Evolutionary conservation across 805 yeast genomes (phyloP).

Genomic region (Myxozyma nipponensis): DNA sequence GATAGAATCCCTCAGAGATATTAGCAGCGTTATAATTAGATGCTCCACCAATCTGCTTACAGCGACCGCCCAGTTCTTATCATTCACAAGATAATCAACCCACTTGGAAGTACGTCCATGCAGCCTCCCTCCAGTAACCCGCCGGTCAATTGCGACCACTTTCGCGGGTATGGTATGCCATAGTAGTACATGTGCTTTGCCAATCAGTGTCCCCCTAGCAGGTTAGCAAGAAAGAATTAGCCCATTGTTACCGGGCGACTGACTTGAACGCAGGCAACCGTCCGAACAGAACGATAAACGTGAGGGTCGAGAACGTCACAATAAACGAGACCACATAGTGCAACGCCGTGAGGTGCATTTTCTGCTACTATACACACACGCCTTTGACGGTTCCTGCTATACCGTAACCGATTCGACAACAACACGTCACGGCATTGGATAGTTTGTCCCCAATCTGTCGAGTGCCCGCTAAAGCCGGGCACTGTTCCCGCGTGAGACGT

Average conservation of each 20-base stretch:
- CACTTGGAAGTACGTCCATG: background rate
- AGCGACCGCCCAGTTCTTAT: conserved; percentile 30
- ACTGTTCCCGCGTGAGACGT: too few relatives aligned
- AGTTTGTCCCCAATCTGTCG: too few relatives aligned
- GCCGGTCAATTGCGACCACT: conserved; percentile 18
- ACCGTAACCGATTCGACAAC: too few relatives aligned
- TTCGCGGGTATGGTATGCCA: conserved; percentile 23
- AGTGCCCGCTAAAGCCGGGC: too few relatives aligned
- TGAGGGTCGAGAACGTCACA: conserved; percentile 31
- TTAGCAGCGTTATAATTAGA: background rate
- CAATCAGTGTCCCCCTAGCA: conserved; percentile 29
- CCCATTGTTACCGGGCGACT: background rate
- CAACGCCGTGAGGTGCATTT: conserved; percentile 1
- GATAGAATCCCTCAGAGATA: conserved; percentile 16
- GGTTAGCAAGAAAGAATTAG: background rate
- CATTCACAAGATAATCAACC: conserved; percentile 24
- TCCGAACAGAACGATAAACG: conserved; percentile 37
- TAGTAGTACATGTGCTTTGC: conserved; percentile 27
- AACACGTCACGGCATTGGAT: too few relatives aligned
- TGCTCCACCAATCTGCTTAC: conserved; percentile 3
- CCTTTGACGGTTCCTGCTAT: too few relatives aligned
- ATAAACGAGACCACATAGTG: conserved; percentile 29
- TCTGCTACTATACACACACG: too few relatives aligned
- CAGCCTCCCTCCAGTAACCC: conserved; percentile 24
- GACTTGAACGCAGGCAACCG: conserved; percentile 36